Percentiles rank a stretch among this genome's conserved stretches.
These are phyloP conservation scores for Cinnamomum chago DNA, from an alignment of 164 flowering plant genomes.

Conservation along the genomic window DNA sequence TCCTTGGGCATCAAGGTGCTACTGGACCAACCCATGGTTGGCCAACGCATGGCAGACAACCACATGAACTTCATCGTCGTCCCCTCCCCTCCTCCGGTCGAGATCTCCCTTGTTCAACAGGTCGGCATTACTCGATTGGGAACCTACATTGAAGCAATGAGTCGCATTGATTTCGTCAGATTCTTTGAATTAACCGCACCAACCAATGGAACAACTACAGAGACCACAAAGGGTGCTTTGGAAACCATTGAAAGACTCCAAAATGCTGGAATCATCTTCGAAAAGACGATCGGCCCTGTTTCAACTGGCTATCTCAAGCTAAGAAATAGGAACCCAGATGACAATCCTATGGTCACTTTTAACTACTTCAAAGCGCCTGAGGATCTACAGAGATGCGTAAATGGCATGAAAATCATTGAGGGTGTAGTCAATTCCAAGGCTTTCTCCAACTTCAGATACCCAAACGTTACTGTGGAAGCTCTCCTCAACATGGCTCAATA, in stretches of 20 bases:
- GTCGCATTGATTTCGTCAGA: conserved; percentile 34
- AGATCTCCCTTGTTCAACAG: conserved; percentile 61
- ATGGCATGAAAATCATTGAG: conserved; percentile 43
- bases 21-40: conserved; percentile 61
- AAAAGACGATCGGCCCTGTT: conserved; percentile 37
- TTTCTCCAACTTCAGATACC: conserved; percentile 37
- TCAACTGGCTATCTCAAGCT: conserved; percentile 46
- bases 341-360: conserved; percentile 51
- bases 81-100: conserved; percentile 67
- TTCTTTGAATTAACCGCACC: conserved; percentile 14
- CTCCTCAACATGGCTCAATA: conserved; percentile 28
- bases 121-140: conserved; percentile 69
- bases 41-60: conserved; percentile 71
- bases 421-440: conserved; percentile 42
- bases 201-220: conserved; percentile 23
- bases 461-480: conserved; percentile 15
- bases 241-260: neutral
- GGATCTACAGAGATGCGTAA: conserved; percentile 34
- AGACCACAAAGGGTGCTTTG: conserved; percentile 13
- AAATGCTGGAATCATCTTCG: conserved; percentile 36
- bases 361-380: conserved; percentile 13
- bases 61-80: conserved; percentile 68
- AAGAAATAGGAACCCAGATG: conserved; percentile 23
- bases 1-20: conserved; percentile 43
- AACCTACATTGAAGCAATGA: conserved; percentile 67